Conservation (phyloP, 2,329 filamentous ascomycete species). For the Botrytis cinerea region DNA sequence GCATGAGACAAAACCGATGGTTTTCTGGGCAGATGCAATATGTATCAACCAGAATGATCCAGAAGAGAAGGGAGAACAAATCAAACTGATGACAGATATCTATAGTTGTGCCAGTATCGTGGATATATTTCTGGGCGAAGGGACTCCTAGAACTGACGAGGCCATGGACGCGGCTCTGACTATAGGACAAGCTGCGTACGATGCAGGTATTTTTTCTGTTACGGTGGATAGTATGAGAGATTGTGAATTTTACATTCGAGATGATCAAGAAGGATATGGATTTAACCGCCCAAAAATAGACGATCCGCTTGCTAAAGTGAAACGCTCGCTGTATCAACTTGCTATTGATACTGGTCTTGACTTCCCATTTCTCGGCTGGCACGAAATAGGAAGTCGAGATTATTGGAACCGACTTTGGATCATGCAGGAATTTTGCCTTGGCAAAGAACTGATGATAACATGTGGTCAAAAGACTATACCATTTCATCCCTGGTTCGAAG, state of each 20-base stretch:
- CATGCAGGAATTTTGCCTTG: constrained; percentile 27
- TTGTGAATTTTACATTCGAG: constrained; percentile 10
- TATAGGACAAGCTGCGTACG: constrained; percentile 20
- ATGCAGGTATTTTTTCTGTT: constrained; percentile 20
- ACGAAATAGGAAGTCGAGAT: constrained; percentile 9
- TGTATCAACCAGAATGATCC: constrained; percentile 29
- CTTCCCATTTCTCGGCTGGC: constrained; percentile 16
- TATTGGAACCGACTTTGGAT: constrained; percentile 28
- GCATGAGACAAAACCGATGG: background rate
- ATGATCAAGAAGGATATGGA: constrained; percentile 4
- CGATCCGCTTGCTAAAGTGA: background rate
- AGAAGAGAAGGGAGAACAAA: constrained; percentile 25
- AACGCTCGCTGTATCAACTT: constrained; percentile 16
- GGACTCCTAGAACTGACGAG: constrained; percentile 21
- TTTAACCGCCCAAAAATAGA: constrained; percentile 11
- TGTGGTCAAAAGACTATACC: constrained; percentile 16
- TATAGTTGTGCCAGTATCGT: constrained; percentile 24
- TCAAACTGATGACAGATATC: constrained; percentile 26
- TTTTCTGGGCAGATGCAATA: constrained; percentile 27
- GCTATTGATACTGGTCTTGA: constrained; percentile 15
- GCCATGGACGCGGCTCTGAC: constrained; percentile 17
- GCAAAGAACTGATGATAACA: constrained; percentile 17
- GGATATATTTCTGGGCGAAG: constrained; percentile 24
- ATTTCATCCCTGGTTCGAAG: constrained; percentile 17
- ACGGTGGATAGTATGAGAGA: constrained; percentile 5